Conservation (phyloP, 176 grass and related monocot species). For the Metroxylon sagu region DNA sequence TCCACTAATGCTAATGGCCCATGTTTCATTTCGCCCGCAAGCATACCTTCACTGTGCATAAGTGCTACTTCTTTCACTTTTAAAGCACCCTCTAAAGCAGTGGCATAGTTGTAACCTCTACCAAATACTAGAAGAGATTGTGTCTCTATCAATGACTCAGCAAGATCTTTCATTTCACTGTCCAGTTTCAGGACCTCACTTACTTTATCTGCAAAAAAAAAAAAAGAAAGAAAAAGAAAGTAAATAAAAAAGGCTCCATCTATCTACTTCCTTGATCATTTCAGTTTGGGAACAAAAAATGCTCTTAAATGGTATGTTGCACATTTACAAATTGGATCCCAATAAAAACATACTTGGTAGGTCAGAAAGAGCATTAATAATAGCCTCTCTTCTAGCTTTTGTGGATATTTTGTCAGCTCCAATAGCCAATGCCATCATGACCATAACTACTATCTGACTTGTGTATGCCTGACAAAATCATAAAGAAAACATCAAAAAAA, state of each 20-base stretch:
- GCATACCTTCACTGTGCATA: constrained; percentile 92
- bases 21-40: constrained; percentile 98
- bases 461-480: constrained; percentile 69
- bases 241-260: too few relatives aligned
- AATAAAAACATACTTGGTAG: constrained; percentile 50
- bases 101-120: constrained; percentile 89
- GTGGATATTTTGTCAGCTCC: constrained; percentile 92
- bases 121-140: constrained; percentile 84
- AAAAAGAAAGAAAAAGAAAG: too few relatives aligned
- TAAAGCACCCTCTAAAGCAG: constrained; percentile 81
- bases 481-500: constrained; percentile 7
- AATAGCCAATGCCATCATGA: constrained; percentile 92
- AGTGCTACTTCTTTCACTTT: constrained; percentile 93
- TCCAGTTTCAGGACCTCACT: constrained; percentile 84
- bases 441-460: constrained; percentile 93
- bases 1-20: constrained; percentile 88
- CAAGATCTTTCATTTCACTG: constrained; percentile 79
- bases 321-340: too few relatives aligned
- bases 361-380: constrained; percentile 51
- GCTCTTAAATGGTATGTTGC: too few relatives aligned
- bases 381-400: constrained; percentile 53
- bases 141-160: constrained; percentile 54
- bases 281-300: too few relatives aligned
- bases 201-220: constrained; percentile 26
- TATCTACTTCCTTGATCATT: too few relatives aligned